phyloP scores from a whole-genome alignment of 805 yeast genomes.

The Kuraishia molischiana region DNA sequence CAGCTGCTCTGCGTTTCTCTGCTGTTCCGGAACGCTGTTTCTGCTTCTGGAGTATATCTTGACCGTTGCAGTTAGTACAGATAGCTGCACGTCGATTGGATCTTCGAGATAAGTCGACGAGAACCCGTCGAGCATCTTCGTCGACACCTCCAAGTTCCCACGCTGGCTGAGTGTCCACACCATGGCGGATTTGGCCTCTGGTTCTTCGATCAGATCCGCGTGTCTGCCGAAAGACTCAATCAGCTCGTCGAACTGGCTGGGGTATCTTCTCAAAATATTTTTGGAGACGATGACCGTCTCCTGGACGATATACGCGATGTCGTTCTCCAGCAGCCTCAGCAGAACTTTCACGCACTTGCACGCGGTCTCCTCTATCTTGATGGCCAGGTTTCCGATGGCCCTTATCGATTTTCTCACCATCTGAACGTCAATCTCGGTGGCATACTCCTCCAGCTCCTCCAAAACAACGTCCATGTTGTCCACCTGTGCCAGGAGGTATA shows the following conservation, averaged over 20 bases:
- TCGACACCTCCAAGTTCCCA: slow-evolving; percentile 35
- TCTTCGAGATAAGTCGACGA: slow-evolving; percentile 47
- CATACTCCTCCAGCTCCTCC: slow-evolving; percentile 75
- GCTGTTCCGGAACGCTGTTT: slow-evolving; percentile 14
- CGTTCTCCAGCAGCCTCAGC: slow-evolving; percentile 48
- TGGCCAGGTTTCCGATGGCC: slow-evolving; percentile 84
- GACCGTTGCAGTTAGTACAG: slow-evolving; percentile 64
- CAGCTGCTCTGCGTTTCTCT: slow-evolving; percentile 35
- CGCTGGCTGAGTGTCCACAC: slow-evolving; percentile 82
- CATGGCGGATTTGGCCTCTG: slow-evolving; percentile 69
- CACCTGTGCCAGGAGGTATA: slow-evolving; percentile 67
- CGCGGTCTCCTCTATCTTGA: slow-evolving; percentile 58
- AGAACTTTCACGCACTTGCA: slow-evolving; percentile 55
- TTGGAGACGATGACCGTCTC: slow-evolving; percentile 71
- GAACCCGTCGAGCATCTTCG: slow-evolving; percentile 29
- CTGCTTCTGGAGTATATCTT: slow-evolving; percentile 36
- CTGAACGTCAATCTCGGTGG: slow-evolving; percentile 75
- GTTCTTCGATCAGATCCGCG: slow-evolving; percentile 51
- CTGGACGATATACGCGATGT: slow-evolving; percentile 66
- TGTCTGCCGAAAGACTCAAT: slow-evolving; percentile 32
- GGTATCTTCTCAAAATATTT: slow-evolving; percentile 70
- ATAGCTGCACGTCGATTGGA: slow-evolving; percentile 62
- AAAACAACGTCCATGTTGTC: slow-evolving; percentile 51
- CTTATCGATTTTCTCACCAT: slow-evolving; percentile 84
- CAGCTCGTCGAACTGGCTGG: slow-evolving; percentile 38